phyloP scores from a whole-genome alignment of 2,329 filamentous ascomycete species.

The Talaromyces islandicus region DNA sequence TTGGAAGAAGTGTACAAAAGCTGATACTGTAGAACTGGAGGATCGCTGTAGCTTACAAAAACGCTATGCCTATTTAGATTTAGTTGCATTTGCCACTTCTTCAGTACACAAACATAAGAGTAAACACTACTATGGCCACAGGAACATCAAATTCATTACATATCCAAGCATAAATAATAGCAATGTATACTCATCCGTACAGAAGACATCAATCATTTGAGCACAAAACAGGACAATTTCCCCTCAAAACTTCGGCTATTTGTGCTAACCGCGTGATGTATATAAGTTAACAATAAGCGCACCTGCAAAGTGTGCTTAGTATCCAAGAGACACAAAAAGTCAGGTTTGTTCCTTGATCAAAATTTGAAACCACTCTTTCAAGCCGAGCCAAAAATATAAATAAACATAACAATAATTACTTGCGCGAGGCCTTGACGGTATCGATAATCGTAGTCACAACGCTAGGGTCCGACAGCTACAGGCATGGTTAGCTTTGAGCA shows the following conservation, averaged over 20 bases:
- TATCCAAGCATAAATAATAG: not conserved
- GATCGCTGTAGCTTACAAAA: not conserved
- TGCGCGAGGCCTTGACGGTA: slow-evolving; percentile 56
- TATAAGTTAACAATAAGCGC: not conserved
- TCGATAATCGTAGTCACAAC: slow-evolving; percentile 88
- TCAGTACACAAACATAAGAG: too few species aligned
- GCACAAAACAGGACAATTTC: not conserved
- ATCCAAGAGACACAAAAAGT: not conserved
- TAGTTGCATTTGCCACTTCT: not conserved
- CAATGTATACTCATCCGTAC: not conserved
- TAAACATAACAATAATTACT: slow-evolving; percentile 16
- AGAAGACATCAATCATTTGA: not conserved
- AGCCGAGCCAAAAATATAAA: not conserved
- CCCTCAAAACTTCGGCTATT: not conserved
- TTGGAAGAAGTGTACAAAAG: too few species aligned
- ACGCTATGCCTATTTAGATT: not conserved
- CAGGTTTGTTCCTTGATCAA: not conserved
- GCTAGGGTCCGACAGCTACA: slow-evolving; percentile 76
- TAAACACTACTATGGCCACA: not conserved
- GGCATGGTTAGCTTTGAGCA: not conserved
- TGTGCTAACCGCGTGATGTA: not conserved
- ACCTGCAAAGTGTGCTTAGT: not conserved
- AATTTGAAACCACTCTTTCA: not conserved
- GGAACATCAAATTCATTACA: not conserved
- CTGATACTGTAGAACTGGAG: too few species aligned